Conservation (phyloP, 192 early-diverging fungal genomes). For the Powellomyces hirtus region DNA sequence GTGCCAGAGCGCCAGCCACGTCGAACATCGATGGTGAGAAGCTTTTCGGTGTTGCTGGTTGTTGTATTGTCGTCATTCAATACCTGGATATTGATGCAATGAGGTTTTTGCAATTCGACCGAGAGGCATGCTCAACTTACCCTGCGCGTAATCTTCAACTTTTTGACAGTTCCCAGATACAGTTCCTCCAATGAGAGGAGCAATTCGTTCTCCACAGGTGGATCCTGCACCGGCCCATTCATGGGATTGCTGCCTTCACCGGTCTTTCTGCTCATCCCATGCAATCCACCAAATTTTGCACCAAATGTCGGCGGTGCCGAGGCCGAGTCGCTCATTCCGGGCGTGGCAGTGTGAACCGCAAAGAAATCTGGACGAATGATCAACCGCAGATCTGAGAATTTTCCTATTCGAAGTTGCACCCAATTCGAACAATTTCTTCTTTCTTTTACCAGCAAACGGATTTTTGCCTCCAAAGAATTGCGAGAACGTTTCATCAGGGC, state of each 20-base stretch:
- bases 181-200: slow-evolving; percentile 52
- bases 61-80: slow-evolving; percentile 55
- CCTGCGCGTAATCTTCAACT: slow-evolving; percentile 49
- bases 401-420: too few species aligned
- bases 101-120: not conserved
- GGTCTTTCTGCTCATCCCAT: slow-evolving; percentile 47
- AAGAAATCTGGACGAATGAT: slow-evolving; percentile 38
- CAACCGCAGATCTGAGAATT: too few species aligned
- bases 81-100: slow-evolving; percentile 25
- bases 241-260: slow-evolving; percentile 8
- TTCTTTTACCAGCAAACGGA: slow-evolving; percentile 48
- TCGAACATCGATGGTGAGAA: slow-evolving; percentile 50
- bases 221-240: slow-evolving; percentile 36
- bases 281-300: slow-evolving; percentile 52
- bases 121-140: slow-evolving; percentile 15
- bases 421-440: too few species aligned
- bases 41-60: slow-evolving; percentile 39
- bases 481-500: slow-evolving; percentile 46
- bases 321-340: not conserved
- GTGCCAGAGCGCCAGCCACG: slow-evolving; percentile 52
- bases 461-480: slow-evolving; percentile 59
- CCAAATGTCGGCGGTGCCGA: slow-evolving; percentile 45
- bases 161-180: slow-evolving; percentile 55
- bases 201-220: slow-evolving; percentile 40
- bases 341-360: slow-evolving; percentile 33